These are phyloP conservation scores for Isatis lusitanica DNA, from an alignment of 441 rosid species.

Conservation along the genomic window DNA sequence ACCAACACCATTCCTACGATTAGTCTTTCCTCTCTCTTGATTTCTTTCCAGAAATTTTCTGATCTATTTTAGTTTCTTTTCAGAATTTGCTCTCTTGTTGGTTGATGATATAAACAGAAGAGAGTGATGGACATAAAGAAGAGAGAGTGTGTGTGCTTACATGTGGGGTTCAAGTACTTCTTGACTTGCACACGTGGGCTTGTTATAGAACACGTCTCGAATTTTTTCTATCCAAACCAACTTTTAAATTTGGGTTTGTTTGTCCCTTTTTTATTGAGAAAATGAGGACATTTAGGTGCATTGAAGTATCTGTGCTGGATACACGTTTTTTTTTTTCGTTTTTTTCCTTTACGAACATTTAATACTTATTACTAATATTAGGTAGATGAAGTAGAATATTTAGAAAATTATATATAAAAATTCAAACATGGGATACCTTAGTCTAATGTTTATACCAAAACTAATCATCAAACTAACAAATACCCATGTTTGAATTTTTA, in stretches of 20 bases:
- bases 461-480: no score
- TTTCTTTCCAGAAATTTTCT: background rate
- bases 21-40: background rate
- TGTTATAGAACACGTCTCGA: background rate
- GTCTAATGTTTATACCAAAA: background rate
- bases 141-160: background rate
- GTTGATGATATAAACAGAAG: background rate
- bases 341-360: background rate
- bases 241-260: no score
- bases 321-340: background rate
- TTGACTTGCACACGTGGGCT: background rate
- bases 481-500: no score
- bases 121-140: background rate
- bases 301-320: background rate
- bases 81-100: background rate
- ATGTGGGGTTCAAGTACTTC: background rate
- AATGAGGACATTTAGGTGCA: background rate
- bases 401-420: no score
- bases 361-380: background rate
- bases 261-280: no score
- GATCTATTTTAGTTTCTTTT: background rate
- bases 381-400: no score
- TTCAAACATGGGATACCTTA: no score
- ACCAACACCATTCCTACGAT: conserved; percentile 9
- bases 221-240: no score